Conservation (phyloP, 2,329 filamentous ascomycete genomes). For the Paecilomyces niveus region DNA sequence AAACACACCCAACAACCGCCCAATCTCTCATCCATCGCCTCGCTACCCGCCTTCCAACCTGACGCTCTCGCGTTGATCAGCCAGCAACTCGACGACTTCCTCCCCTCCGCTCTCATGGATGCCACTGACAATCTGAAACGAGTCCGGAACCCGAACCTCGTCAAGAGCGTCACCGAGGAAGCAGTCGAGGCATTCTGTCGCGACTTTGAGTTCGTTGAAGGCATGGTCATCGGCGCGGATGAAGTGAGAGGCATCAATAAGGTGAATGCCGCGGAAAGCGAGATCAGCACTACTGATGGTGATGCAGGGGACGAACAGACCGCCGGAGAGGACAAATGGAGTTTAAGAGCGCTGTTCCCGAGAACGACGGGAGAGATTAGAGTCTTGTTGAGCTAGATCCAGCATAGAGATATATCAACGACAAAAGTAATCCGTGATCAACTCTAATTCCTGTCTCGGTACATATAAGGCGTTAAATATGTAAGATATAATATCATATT, state of each 20-base stretch:
- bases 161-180: conserved; percentile 69
- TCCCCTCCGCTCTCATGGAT: conserved; percentile 89
- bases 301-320: conserved; percentile 24
- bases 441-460: background rate
- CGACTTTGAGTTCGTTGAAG: conserved; percentile 69
- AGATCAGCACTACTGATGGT: conserved; percentile 14
- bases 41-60: conserved; percentile 52
- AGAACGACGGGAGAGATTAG: conserved; percentile 58
- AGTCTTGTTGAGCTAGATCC: conserved; percentile 50
- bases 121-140: conserved; percentile 72
- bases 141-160: conserved; percentile 64
- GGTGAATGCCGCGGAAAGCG: conserved; percentile 23
- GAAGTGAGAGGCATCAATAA: conserved; percentile 34
- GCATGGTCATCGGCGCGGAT: conserved; percentile 53
- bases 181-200: conserved; percentile 77
- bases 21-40: conserved; percentile 50
- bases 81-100: conserved; percentile 77
- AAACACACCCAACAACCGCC: conserved; percentile 21
- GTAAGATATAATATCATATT: too few relatives aligned
- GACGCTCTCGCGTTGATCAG: conserved; percentile 59
- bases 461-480: background rate
- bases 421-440: too few relatives aligned
- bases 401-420: too few relatives aligned
- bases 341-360: conserved; percentile 53
- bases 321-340: conserved; percentile 28